A percentile compares a stretch with the other conserved stretches of the same genome.
phyloP scores from a whole-genome alignment of 495 filamentous ascomycete genomes.

The Cercophora samala region DNA sequence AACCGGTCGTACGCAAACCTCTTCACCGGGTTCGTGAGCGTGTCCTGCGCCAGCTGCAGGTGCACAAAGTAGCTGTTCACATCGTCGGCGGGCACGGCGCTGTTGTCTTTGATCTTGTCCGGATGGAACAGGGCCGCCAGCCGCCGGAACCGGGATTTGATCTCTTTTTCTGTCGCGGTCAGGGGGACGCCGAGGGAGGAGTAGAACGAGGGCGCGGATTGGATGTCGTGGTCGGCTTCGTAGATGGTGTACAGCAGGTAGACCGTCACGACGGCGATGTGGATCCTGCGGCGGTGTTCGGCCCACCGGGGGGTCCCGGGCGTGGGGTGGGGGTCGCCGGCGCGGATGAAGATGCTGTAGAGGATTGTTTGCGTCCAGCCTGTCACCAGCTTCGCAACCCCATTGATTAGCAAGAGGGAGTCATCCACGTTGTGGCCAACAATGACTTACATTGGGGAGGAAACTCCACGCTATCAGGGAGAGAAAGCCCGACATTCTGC shows the following conservation, averaged over 20 bases:
- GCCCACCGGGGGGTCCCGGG: conserved; percentile 66
- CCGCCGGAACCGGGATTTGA: conserved; percentile 82
- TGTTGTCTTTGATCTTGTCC: conserved; percentile 59
- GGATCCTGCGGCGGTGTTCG: conserved; percentile 73
- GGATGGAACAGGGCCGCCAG: conserved; percentile 85
- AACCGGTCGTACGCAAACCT: conserved; percentile 94
- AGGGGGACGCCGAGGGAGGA: conserved; percentile 64
- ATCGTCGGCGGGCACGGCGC: conserved; percentile 23
- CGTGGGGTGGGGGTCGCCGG: conserved; percentile 75
- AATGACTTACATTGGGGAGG: conserved; percentile 72
- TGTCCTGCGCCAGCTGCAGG: conserved; percentile 80
- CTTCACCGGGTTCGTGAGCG: conserved; percentile 70
- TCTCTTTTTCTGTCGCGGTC: conserved; percentile 64
- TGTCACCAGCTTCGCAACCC: conserved; percentile 62
- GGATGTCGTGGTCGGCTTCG: conserved; percentile 81
- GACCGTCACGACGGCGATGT: conserved; percentile 70
- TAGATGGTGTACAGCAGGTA: conserved; percentile 94
- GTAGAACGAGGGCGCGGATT: conserved; percentile 71
- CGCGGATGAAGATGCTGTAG: conserved; percentile 87
- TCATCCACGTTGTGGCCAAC: no score
- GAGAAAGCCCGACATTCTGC: conserved; percentile 45
- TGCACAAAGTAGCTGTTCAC: conserved; percentile 68
- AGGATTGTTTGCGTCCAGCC: conserved; percentile 75
- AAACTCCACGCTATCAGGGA: conserved; percentile 77
- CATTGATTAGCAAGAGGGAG: no score